These are phyloP conservation scores for Talaromyces nanjingensis DNA, from an alignment of 495 filamentous ascomycete genomes.

Conservation along the genomic window DNA sequence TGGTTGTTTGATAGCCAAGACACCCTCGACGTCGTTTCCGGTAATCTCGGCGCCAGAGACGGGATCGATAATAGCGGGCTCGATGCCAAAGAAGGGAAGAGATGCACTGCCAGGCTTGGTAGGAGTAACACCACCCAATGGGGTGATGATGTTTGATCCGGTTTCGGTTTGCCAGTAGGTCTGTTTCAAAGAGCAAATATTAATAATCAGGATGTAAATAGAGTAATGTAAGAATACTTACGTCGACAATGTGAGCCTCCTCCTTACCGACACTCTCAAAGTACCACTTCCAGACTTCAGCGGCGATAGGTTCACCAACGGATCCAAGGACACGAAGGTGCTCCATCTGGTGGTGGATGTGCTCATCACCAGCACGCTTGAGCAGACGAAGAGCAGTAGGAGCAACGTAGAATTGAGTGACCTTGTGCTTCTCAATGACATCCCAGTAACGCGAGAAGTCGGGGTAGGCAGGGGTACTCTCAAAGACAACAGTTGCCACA, in stretches of 20 bases:
- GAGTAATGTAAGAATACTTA: slow-evolving; percentile 41
- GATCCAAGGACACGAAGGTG: slow-evolving; percentile 84
- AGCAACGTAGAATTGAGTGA: slow-evolving; percentile 98
- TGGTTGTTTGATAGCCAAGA: slow-evolving; percentile 94
- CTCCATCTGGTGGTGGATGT: slow-evolving; percentile 84
- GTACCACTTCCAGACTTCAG: slow-evolving; percentile 99
- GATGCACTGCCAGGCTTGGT: slow-evolving; percentile 53
- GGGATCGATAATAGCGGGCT: slow-evolving; percentile 96
- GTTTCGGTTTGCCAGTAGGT: slow-evolving; percentile 99
- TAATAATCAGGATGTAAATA: slow-evolving; percentile 11
- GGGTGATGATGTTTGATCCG: slow-evolving; percentile 78
- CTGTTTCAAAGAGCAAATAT: slow-evolving; percentile 35
- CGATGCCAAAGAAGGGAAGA: slow-evolving; percentile 88
- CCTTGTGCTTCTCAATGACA: slow-evolving; percentile 87
- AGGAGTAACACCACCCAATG: slow-evolving; percentile 48
- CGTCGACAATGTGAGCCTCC: slow-evolving; percentile 89
- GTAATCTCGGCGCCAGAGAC: slow-evolving; percentile 89
- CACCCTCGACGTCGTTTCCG: slow-evolving; percentile 97
- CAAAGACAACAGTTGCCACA: slow-evolving; percentile 94
- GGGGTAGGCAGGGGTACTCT: slow-evolving; percentile 95
- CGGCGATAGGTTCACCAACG: slow-evolving; percentile 97
- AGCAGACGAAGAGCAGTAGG: slow-evolving; percentile 88
- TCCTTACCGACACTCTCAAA: slow-evolving; percentile 92
- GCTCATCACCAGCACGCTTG: slow-evolving; percentile 90
- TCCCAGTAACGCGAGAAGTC: slow-evolving; percentile 99